Evolutionary conservation across 2,329 filamentous ascomycete genomes (phyloP).

Genomic region (Eutypella sp.): DNA sequence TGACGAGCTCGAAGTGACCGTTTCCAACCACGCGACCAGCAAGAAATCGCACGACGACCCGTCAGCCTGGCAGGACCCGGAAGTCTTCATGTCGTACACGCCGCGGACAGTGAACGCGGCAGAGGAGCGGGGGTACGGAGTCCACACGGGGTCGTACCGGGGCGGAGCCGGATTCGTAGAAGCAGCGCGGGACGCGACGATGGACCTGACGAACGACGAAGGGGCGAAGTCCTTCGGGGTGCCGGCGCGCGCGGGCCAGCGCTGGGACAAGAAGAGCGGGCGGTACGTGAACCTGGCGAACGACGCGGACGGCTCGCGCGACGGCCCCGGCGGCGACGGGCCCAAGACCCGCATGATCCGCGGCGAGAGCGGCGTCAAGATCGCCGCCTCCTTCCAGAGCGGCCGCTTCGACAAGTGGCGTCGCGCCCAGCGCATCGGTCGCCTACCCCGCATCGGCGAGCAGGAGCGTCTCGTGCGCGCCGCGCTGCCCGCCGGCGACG

Average conservation of each 20-base stretch:
- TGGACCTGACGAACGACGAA: constrained; percentile 93
- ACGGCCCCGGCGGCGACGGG: constrained; percentile 26
- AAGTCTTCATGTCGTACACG: constrained; percentile 95
- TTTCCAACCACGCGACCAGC: constrained; percentile 54
- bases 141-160: constrained; percentile 62
- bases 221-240: constrained; percentile 72
- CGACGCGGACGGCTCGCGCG: constrained; percentile 86
- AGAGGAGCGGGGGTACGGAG: constrained; percentile 89
- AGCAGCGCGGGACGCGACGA: constrained; percentile 78
- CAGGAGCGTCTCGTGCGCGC: constrained; percentile 44
- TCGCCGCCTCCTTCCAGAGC: constrained; percentile 87
- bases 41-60: constrained; percentile 43
- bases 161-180: constrained; percentile 76
- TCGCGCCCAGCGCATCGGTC: constrained; percentile 74
- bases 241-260: constrained; percentile 69
- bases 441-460: constrained; percentile 79
- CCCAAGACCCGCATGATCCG: constrained; percentile 65
- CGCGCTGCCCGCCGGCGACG: too few species aligned
- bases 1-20: constrained; percentile 66
- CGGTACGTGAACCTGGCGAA: constrained; percentile 92
- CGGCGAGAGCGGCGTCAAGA: constrained; percentile 92
- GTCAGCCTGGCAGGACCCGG: constrained; percentile 72
- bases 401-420: constrained; percentile 93
- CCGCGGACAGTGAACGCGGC: constrained; percentile 74
- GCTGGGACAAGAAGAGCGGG: constrained; percentile 95